Conservation (phyloP, 2,329 filamentous ascomycete species). For the Colletotrichum somersetense region DNA sequence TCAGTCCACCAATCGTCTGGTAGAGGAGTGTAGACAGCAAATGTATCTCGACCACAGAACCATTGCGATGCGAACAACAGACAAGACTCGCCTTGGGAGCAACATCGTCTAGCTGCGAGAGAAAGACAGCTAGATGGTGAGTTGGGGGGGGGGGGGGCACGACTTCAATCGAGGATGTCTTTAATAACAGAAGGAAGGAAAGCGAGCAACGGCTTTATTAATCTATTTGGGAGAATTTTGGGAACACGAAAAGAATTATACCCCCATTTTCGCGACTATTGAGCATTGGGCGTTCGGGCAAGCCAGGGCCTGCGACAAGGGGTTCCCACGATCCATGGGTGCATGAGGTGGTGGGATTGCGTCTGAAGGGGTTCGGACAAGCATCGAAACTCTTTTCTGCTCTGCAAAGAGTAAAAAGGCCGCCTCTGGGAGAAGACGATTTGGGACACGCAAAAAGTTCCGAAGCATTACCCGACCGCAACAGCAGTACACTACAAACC, state of each 20-base stretch:
- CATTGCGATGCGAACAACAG: slow-evolving; percentile 15
- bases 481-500: background rate
- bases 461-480: background rate
- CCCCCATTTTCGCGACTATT: background rate
- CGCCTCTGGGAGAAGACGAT: too few species aligned
- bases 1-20: background rate
- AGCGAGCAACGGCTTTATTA: background rate
- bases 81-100: slow-evolving; percentile 18
- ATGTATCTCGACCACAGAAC: background rate
- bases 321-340: slow-evolving; percentile 21
- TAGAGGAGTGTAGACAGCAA: background rate
- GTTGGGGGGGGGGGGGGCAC: slow-evolving; percentile 7
- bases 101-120: slow-evolving; percentile 7
- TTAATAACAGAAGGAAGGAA: background rate
- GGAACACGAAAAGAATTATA: background rate
- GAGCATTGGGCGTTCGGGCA: background rate
- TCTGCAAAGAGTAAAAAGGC: background rate
- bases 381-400: background rate
- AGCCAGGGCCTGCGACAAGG: slow-evolving; percentile 29
- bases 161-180: background rate
- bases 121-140: background rate
- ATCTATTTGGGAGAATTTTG: background rate
- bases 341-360: background rate
- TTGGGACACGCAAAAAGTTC: background rate
- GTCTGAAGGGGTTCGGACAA: background rate